phyloP scores from a whole-genome alignment of 805 yeast genomes.

The Pichia californica region DNA sequence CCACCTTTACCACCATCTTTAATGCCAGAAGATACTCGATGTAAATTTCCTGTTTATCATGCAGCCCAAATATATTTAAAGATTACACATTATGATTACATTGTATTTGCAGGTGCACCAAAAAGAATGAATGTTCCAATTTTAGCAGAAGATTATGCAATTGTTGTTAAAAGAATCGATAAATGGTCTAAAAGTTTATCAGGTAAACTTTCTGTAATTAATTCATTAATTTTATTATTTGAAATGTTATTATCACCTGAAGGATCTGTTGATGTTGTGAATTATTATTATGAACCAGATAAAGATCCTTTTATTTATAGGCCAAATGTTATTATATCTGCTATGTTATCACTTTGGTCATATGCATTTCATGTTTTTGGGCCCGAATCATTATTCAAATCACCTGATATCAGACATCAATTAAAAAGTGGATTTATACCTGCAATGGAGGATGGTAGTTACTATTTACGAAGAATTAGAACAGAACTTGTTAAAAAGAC shows the following conservation, averaged over 20 bases:
- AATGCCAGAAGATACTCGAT: conserved; percentile 30
- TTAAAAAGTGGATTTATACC: conserved; percentile 9
- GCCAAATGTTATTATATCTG: conserved; percentile 33
- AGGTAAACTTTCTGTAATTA: conserved; percentile 46
- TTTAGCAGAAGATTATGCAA: conserved; percentile 43
- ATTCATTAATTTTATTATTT: conserved; percentile 49
- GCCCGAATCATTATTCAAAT: conserved; percentile 37
- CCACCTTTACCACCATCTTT: conserved; percentile 10
- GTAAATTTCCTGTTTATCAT: conserved; percentile 60
- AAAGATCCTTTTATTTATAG: conserved; percentile 27
- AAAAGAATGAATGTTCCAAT: conserved; percentile 62
- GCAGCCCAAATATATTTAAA: conserved; percentile 59
- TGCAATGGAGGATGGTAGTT: conserved; percentile 39
- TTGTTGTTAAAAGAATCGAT: conserved; percentile 39
- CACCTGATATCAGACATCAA: conserved; percentile 6
- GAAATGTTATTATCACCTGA: conserved; percentile 43
- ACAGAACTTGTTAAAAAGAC: conserved; percentile 27
- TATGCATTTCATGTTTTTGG: conserved; percentile 41
- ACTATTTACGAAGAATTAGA: conserved; percentile 42
- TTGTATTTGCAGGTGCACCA: conserved; percentile 73
- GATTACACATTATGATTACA: conserved; percentile 65
- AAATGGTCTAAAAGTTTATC: conserved; percentile 40
- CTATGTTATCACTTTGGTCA: conserved; percentile 40
- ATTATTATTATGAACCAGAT: conserved; percentile 30
- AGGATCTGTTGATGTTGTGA: conserved; percentile 22